phyloP scores from a whole-genome alignment of 768 basidiomycete genomes.

The Trametes cubensis region DNA sequence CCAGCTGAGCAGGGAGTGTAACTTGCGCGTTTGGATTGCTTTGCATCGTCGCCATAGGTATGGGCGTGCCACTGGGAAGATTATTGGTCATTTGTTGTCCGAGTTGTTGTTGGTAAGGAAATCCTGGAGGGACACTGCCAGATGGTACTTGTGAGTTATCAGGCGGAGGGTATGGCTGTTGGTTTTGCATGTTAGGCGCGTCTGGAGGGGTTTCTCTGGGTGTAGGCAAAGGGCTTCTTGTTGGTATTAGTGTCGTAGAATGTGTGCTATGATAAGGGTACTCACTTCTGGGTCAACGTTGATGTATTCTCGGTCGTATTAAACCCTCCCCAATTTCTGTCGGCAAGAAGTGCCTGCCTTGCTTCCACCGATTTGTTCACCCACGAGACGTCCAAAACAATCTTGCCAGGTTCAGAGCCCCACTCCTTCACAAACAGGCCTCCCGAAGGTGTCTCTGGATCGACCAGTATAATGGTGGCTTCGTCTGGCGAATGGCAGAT shows the following conservation, averaged over 20 bases:
- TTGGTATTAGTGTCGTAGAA: slow-evolving; percentile 6
- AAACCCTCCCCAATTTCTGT: slow-evolving; percentile 39
- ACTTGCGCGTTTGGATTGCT: slow-evolving; percentile 3
- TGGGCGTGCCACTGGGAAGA: not conserved
- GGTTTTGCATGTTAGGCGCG: slow-evolving; percentile 1
- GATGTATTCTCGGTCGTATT: slow-evolving; percentile 3
- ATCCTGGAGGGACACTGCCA: not conserved
- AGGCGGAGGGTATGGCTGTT: not conserved
- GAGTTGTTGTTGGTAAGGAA: not conserved
- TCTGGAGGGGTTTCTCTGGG: slow-evolving; percentile 55
- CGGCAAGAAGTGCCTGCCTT: slow-evolving; percentile 47
- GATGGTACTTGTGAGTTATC: not conserved
- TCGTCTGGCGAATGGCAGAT: slow-evolving; percentile 53
- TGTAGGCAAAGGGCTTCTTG: slow-evolving; percentile 64
- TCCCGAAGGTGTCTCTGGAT: slow-evolving; percentile 53
- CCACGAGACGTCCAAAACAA: slow-evolving; percentile 59
- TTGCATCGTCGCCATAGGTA: slow-evolving; percentile 4
- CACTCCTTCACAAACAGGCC: slow-evolving; percentile 61
- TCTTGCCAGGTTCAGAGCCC: slow-evolving; percentile 50
- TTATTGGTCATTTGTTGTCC: not conserved
- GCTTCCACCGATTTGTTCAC: slow-evolving; percentile 47
- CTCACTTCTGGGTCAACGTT: slow-evolving; percentile 46
- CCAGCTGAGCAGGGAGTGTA: slow-evolving; percentile 4
- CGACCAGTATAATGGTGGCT: slow-evolving; percentile 62
- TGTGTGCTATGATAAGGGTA: slow-evolving; percentile 28